These are phyloP conservation scores for Lepidium sativum DNA, from an alignment of 345 rosid species.

Conservation along the genomic window DNA sequence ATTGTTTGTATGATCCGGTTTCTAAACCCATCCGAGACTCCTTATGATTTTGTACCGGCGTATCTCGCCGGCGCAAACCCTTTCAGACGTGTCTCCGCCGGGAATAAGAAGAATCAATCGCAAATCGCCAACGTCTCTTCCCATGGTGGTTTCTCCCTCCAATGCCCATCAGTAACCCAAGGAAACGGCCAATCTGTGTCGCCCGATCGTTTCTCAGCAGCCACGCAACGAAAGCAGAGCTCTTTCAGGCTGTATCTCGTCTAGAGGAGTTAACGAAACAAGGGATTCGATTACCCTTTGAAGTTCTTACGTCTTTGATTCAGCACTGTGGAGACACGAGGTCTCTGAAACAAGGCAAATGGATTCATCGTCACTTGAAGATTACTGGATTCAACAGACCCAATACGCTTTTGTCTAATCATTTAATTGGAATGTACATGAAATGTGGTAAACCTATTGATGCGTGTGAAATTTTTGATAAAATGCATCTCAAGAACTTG, in stretches of 20 bases:
- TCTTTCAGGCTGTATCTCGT: conserved; percentile 43
- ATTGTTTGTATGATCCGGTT: too few relatives aligned
- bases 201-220: conserved; percentile 28
- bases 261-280: conserved; percentile 37
- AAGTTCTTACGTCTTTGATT: conserved; percentile 37
- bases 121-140: background rate
- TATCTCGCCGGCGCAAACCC: conserved; percentile 23
- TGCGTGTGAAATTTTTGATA: conserved; percentile 59
- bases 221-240: conserved; percentile 31
- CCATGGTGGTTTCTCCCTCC: conserved; percentile 43
- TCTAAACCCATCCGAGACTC: conserved; percentile 11
- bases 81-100: background rate
- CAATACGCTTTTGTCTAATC: conserved; percentile 43
- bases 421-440: conserved; percentile 43
- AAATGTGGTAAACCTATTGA: conserved; percentile 35
- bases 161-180: conserved; percentile 37
- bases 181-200: conserved; percentile 33
- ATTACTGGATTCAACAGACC: conserved; percentile 49
- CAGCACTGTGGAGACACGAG: conserved; percentile 34
- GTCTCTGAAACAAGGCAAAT: conserved; percentile 56
- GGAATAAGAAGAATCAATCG: conserved; percentile 22
- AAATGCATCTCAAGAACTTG: conserved; percentile 50
- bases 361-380: conserved; percentile 73
- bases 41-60: conserved; percentile 28
- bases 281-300: conserved; percentile 53